Conservation (phyloP, 495 filamentous ascomycete genomes). For the Pseudevernia furfuracea region DNA sequence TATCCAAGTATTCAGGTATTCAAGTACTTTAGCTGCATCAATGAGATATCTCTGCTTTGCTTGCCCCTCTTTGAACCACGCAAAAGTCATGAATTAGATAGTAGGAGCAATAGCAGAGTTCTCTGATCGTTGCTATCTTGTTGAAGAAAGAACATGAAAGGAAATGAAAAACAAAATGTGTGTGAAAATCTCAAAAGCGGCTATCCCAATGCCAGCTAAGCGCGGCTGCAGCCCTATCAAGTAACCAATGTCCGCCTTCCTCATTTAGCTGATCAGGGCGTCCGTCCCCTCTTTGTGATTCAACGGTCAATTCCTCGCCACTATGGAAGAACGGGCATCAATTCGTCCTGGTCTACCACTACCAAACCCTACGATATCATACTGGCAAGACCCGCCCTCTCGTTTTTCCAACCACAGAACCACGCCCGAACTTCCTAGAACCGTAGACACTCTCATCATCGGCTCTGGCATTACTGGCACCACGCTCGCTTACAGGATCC, state of each 20-base stretch:
- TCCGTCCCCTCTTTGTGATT: neutral
- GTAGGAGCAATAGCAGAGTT: neutral
- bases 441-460: slow-evolving; percentile 54
- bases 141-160: neutral
- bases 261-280: neutral
- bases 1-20: neutral
- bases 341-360: slow-evolving; percentile 40
- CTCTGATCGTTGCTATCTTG: neutral
- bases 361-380: slow-evolving; percentile 54
- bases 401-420: slow-evolving; percentile 47
- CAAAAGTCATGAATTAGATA: no score
- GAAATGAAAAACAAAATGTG: neutral
- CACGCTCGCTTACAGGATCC: slow-evolving; percentile 50
- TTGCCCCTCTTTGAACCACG: neutral
- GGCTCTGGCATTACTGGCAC: slow-evolving; percentile 66
- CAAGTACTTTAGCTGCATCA: slow-evolving; percentile 8
- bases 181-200: neutral
- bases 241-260: neutral
- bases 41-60: slow-evolving; percentile 2
- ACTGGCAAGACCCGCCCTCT: slow-evolving; percentile 63
- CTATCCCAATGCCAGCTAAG: neutral
- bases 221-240: slow-evolving; percentile 5
- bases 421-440: slow-evolving; percentile 37
- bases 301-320: neutral
- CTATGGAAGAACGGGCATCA: slow-evolving; percentile 32